Evolutionary conservation across 2,329 filamentous ascomycete species (phyloP), one percentile per base, ranked within the genome.

Genomic region (Venturiaceae sp.): DNA sequence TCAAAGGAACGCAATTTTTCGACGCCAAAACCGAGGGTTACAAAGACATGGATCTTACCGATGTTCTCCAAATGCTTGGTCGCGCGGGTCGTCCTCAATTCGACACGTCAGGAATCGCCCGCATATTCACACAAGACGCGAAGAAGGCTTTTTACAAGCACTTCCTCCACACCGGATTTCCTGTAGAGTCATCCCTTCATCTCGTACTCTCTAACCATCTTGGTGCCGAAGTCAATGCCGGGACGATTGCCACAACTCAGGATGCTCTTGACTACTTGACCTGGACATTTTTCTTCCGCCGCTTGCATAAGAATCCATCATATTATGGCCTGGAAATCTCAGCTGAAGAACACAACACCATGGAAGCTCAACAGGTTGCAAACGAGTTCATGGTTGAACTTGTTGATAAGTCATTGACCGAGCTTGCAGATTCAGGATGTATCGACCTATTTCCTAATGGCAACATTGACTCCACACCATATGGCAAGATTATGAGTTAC

Each of bases 131-230:
- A 0, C 92, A 99, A 67, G 92, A 97, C 66, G 79, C 92, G 2
- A 99, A 97, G 79, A 99, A 99, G 74, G 90, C 95, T 60, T 99
- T 99, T 72, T 99, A 99, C 76, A 99, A 99, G 77, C 94, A 99
- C 74, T 99, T 99, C 75, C 75, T 99, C 58, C 94, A 99, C 69
- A 97, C 92, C 0, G 95, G 94, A 1, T 99, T 99, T 71, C 95
- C 94, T 0, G 94, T 99, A 11, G 94, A 99, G 71, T 96, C 92
- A 0, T 95, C 92, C 0, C 79, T 99, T 39, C 94, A 99, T 73
- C 96, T 95, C 21, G 94, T 97, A 0, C 78, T 99, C 7, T 92
- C 97, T 74, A 96, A 99, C 76, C 95, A 99, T 80, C 80, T 99
- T 70, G 87, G 91, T 62, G 94, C 94, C 60, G 94, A 99, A 74